Conservation (phyloP, 2,329 filamentous ascomycete species). For the Beauveria varroae region DNA sequence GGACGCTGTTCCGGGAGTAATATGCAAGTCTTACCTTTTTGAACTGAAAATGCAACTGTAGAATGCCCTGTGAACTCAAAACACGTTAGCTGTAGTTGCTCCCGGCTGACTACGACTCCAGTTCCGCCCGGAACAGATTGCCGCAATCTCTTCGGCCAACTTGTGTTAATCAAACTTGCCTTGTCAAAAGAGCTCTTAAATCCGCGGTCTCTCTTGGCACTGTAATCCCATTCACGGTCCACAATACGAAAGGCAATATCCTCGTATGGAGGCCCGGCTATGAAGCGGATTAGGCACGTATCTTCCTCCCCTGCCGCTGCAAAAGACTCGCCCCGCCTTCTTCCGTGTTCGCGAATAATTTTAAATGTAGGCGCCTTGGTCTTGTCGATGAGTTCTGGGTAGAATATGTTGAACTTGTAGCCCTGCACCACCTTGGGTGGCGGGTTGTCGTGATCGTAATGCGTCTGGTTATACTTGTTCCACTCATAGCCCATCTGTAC, state of each 20-base stretch:
- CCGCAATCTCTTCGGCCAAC: not conserved
- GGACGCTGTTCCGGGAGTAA: not conserved
- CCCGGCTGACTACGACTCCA: not conserved
- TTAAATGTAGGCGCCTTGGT: slow-evolving; percentile 90
- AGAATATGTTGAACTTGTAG: slow-evolving; percentile 99
- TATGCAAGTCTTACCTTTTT: slow-evolving; percentile 64
- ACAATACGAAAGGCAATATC: slow-evolving; percentile 96
- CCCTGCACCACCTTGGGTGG: slow-evolving; percentile 97
- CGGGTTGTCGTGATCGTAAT: slow-evolving; percentile 97
- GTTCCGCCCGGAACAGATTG: not conserved
- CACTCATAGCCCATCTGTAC: slow-evolving; percentile 99
- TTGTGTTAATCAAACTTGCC: slow-evolving; percentile 44
- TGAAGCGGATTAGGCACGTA: slow-evolving; percentile 92
- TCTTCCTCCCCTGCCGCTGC: slow-evolving; percentile 93
- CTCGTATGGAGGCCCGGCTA: slow-evolving; percentile 91
- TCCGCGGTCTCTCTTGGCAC: slow-evolving; percentile 85
- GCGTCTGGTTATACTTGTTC: slow-evolving; percentile 99
- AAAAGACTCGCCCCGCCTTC: slow-evolving; percentile 84
- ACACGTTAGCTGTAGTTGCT: not conserved
- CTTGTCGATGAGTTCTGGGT: slow-evolving; percentile 93
- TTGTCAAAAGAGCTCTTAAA: slow-evolving; percentile 98
- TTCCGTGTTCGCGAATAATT: slow-evolving; percentile 87
- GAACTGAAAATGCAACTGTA: slow-evolving; percentile 97
- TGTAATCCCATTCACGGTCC: slow-evolving; percentile 98
- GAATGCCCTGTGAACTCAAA: slow-evolving; percentile 59